Conservation (phyloP, 768 basidiomycete genomes). For the Auricularia auricula-judae region DNA sequence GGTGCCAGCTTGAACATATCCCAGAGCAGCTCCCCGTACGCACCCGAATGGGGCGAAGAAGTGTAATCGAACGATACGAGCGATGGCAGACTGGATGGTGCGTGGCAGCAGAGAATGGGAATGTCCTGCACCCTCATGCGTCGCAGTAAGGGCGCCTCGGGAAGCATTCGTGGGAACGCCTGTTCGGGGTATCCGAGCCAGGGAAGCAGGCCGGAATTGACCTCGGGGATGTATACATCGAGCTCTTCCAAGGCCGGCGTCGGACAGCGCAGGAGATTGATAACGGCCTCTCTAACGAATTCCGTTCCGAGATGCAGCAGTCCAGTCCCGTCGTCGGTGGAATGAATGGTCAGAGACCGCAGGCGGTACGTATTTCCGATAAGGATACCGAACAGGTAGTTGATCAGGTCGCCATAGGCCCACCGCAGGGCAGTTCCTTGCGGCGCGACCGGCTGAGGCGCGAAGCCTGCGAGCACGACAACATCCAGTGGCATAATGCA, state of each 20-base stretch:
- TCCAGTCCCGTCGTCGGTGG: no score
- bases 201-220: no score
- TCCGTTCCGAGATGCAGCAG: no score
- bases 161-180: conserved; percentile 18
- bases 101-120: conserved; percentile 25
- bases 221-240: no score
- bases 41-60: conserved; percentile 73
- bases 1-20: conserved; percentile 59
- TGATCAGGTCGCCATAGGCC: no score
- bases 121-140: conserved; percentile 34
- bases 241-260: not conserved
- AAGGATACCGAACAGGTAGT: no score
- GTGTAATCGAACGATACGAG: conserved; percentile 24
- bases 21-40: conserved; percentile 63
- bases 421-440: no score
- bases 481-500: no score
- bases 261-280: not conserved
- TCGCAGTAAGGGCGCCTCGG: conserved; percentile 41
- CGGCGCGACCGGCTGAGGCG: no score
- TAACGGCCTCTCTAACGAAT: not conserved
- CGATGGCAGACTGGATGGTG: conserved; percentile 8
- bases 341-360: no score
- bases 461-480: no score
- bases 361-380: no score
- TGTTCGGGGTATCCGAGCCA: not conserved